phyloP scores from a whole-genome alignment of 148 eudicot genomes.

The Vaccinium myrtillus region DNA sequence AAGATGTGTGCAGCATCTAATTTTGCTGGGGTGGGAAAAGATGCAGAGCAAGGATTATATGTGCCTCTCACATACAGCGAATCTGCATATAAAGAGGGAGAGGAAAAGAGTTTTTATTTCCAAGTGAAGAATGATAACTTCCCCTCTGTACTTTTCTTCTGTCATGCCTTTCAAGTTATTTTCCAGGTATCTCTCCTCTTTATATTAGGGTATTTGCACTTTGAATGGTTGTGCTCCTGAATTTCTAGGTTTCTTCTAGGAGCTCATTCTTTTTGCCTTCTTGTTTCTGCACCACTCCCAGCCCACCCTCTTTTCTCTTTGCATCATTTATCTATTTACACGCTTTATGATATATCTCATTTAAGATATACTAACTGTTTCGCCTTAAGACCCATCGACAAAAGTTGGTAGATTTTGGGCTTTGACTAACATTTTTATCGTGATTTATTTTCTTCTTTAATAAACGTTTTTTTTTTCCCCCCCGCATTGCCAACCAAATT shows the following conservation, averaged over 20 bases:
- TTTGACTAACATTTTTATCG: not conserved
- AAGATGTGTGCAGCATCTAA: slow-evolving; percentile 14
- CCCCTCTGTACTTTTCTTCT: slow-evolving; percentile 24
- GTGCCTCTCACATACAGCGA: slow-evolving; percentile 35
- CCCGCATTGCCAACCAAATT: not conserved
- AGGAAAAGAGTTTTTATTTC: slow-evolving; percentile 9
- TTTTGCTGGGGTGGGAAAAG: slow-evolving; percentile 12
- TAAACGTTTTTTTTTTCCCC: no score
- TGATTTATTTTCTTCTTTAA: not conserved
- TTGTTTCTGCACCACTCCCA: not conserved
- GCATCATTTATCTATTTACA: not conserved
- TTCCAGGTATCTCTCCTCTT: slow-evolving; percentile 46
- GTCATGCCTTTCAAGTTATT: slow-evolving; percentile 41
- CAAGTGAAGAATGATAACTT: slow-evolving; percentile 17
- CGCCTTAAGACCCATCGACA: not conserved
- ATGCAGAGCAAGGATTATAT: slow-evolving; percentile 40
- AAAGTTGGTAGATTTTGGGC: not conserved
- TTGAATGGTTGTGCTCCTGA: not conserved
- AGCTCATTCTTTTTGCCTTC: not conserved
- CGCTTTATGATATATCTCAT: not conserved
- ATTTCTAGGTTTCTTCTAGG: not conserved
- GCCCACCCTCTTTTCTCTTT: not conserved
- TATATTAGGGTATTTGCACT: not conserved
- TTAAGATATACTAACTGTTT: not conserved
- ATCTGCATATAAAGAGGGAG: slow-evolving; percentile 9